Evolutionary conservation across 1,139 yeast genomes (phyloP).

Genomic region (Scheffersomyces illinoinensis): DNA sequence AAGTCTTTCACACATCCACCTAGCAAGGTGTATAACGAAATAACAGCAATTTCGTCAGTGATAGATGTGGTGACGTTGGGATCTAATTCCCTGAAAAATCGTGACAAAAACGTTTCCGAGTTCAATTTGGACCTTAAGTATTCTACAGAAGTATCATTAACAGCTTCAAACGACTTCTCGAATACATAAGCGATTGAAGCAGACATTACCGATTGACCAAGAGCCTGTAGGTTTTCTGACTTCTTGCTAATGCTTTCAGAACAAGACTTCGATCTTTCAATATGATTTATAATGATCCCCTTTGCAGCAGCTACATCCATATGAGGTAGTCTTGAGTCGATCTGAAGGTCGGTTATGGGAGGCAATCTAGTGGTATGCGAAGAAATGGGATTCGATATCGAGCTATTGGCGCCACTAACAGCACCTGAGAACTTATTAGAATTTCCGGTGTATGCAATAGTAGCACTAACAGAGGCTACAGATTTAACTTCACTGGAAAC

Average conservation of each 20-base stretch:
- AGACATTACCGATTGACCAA: slow-evolving; percentile 59
- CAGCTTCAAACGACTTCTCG: slow-evolving; percentile 16
- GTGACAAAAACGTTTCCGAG: slow-evolving; percentile 44
- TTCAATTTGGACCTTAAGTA: slow-evolving; percentile 57
- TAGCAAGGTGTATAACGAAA: slow-evolving; percentile 55
- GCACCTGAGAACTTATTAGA: background rate
- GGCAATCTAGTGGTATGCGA: slow-evolving; percentile 5
- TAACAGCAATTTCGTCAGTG: slow-evolving; percentile 49
- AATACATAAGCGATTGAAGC: slow-evolving; percentile 57
- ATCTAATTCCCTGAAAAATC: slow-evolving; percentile 53
- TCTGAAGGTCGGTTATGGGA: slow-evolving; percentile 9
- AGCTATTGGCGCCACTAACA: background rate
- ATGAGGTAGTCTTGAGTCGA: slow-evolving; percentile 4
- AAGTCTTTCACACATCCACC: slow-evolving; percentile 78
- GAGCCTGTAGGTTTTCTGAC: slow-evolving; percentile 48
- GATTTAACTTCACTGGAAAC: background rate
- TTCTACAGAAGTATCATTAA: slow-evolving; percentile 43
- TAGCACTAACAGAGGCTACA: background rate
- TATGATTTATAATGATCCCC: slow-evolving; percentile 34
- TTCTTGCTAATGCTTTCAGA: slow-evolving; percentile 43
- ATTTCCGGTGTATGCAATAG: background rate
- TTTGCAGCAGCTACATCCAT: slow-evolving; percentile 21
- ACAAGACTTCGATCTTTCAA: slow-evolving; percentile 69
- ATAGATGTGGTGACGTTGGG: slow-evolving; percentile 33
- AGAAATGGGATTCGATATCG: background rate